A percentile compares a stretch with the other conserved stretches of the same genome.
These are phyloP conservation scores for Cercospora citrullina DNA, from an alignment of 2,329 filamentous ascomycete species.

Conservation along the genomic window DNA sequence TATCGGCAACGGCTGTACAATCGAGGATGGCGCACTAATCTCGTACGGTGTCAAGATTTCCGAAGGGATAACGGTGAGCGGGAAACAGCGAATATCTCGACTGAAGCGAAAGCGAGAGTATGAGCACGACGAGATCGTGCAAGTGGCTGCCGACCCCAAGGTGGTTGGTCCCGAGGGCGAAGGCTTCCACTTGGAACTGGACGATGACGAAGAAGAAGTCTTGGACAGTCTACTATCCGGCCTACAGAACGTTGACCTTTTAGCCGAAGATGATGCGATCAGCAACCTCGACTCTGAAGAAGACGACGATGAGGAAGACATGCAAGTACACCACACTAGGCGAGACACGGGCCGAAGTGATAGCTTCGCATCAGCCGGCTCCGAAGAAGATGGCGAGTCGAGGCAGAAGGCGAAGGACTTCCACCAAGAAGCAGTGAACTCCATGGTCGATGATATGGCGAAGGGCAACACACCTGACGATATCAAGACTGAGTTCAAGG, in stretches of 20 bases:
- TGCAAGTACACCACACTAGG: constrained; percentile 46
- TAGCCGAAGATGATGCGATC: constrained; percentile 55
- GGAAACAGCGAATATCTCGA: constrained; percentile 48
- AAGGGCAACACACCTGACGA: constrained; percentile 73
- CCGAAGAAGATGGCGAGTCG: constrained; percentile 56
- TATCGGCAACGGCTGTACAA: constrained; percentile 68
- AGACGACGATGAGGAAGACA: constrained; percentile 43
- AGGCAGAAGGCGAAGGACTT: constrained; percentile 61
- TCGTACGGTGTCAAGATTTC: constrained; percentile 75
- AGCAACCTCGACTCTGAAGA: constrained; percentile 60
- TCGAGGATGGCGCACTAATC: constrained; percentile 73
- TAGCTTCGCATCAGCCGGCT: constrained; percentile 55
- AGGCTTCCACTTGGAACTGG: constrained; percentile 61
- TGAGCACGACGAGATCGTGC: constrained; percentile 41
- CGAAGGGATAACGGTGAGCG: constrained; percentile 55
- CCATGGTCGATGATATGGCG: constrained; percentile 81
- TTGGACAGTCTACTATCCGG: constrained; percentile 42
- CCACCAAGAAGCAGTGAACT: constrained; percentile 82
- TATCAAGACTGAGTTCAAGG: constrained; percentile 90
- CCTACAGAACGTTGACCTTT: constrained; percentile 50
- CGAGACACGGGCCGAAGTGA: constrained; percentile 34
- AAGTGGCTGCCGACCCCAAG: constrained; percentile 46
- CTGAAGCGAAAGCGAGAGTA: constrained; percentile 49
- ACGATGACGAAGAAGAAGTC: constrained; percentile 62
- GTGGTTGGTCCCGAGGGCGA: constrained; percentile 61